Conservation (phyloP, 1,284 basidiomycete species). For the Marasmius oreades region DNA sequence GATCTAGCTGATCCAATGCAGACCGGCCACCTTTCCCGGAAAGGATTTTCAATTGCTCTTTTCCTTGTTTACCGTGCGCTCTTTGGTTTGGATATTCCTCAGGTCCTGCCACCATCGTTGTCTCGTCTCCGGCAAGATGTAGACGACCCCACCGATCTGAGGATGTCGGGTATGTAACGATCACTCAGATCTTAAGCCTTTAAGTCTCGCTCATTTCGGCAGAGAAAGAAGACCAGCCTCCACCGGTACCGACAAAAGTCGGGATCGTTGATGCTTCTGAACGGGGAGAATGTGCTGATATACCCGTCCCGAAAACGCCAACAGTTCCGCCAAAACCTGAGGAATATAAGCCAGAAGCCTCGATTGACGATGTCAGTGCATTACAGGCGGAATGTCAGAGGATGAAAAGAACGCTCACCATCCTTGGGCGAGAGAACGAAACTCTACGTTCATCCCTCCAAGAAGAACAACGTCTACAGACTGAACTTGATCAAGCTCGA, state of each 20-base stretch:
- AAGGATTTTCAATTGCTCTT: slow-evolving; percentile 14
- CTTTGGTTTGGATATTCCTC: slow-evolving; percentile 14
- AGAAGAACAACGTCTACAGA: background rate
- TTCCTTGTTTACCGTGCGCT: slow-evolving; percentile 16
- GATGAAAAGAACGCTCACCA: background rate
- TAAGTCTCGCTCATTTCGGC: background rate
- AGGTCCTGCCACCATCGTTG: background rate
- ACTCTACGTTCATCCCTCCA: slow-evolving; percentile 9
- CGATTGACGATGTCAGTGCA: background rate
- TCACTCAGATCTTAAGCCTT: background rate
- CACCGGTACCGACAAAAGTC: background rate
- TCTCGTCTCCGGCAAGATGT: background rate
- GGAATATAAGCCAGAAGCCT: background rate
- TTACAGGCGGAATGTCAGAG: slow-evolving; percentile 7
- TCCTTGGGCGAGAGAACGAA: slow-evolving; percentile 12
- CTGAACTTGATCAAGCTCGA: background rate
- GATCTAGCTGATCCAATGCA: slow-evolving; percentile 9
- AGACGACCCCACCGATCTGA: background rate
- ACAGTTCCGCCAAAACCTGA: background rate
- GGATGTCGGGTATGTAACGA: background rate
- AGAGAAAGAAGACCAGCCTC: background rate
- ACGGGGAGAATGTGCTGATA: background rate
- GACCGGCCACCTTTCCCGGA: slow-evolving; percentile 8
- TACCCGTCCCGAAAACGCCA: background rate
- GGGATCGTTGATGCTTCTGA: background rate